Conservation (phyloP, 2,329 filamentous ascomycete species). For the Aureobasidium melanogenum region DNA sequence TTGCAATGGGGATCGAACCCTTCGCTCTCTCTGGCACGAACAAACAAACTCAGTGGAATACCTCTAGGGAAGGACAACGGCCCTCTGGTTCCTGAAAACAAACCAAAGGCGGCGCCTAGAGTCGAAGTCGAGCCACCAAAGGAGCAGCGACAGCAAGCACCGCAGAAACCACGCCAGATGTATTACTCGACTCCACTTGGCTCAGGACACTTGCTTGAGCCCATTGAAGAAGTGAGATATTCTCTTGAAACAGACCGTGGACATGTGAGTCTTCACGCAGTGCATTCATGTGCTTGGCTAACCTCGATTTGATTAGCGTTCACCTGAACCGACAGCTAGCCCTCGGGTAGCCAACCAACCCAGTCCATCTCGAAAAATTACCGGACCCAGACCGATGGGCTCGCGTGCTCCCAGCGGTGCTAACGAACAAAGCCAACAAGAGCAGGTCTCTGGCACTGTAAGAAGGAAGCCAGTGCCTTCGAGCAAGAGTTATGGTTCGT, state of each 20-base stretch:
- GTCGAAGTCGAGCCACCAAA: constrained; percentile 2
- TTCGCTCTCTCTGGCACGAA: constrained; percentile 24
- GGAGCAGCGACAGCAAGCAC: constrained; percentile 3
- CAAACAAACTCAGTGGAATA: constrained; percentile 26
- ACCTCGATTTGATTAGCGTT: background rate
- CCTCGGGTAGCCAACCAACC: background rate
- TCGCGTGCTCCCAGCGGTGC: constrained; percentile 17
- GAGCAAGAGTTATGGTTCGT: constrained; percentile 10
- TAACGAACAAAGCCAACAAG: background rate
- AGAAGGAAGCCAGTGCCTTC: constrained; percentile 17
- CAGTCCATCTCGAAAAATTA: constrained; percentile 32
- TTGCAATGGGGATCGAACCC: constrained; percentile 42
- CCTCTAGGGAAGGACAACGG: constrained; percentile 49
- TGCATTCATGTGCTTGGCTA: background rate
- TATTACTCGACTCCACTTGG: constrained; percentile 28
- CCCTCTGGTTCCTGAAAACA: constrained; percentile 45
- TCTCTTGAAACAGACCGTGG: constrained; percentile 39
- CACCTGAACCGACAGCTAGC: constrained; percentile 9
- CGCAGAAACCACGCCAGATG: constrained; percentile 12
- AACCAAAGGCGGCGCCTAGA: constrained; percentile 16
- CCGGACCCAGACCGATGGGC: constrained; percentile 41
- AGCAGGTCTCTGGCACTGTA: constrained; percentile 14
- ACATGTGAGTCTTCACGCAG: constrained; percentile 17
- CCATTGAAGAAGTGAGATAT: constrained; percentile 44
- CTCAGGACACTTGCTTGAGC: constrained; percentile 34